Conservation (phyloP, 1,284 basidiomycete species). For the Ustilago esculenta region DNA sequence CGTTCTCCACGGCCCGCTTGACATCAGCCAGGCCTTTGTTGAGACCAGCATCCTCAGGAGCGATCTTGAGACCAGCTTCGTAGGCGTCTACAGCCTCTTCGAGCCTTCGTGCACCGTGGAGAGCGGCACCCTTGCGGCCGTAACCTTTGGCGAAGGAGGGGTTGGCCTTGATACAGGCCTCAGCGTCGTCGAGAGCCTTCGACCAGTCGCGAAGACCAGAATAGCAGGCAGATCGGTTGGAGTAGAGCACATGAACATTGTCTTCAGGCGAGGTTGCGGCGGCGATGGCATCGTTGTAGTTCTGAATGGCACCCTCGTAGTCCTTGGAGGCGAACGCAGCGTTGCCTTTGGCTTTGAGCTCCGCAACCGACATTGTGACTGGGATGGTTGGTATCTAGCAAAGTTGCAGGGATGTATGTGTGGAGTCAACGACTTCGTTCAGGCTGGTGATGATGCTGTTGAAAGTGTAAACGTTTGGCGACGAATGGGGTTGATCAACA, state of each 20-base stretch:
- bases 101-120: slow-evolving; percentile 82
- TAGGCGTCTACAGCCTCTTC: slow-evolving; percentile 85
- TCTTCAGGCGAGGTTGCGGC: slow-evolving; percentile 63
- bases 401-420: not conserved
- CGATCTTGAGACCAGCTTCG: slow-evolving; percentile 81
- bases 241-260: slow-evolving; percentile 81
- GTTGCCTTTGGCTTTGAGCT: slow-evolving; percentile 66
- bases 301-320: slow-evolving; percentile 59
- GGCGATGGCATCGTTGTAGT: slow-evolving; percentile 62
- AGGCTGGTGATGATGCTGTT: too few species aligned
- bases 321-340: slow-evolving; percentile 66
- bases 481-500: too few species aligned
- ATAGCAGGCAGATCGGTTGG: slow-evolving; percentile 90
- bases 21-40: slow-evolving; percentile 80
- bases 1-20: slow-evolving; percentile 45
- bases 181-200: slow-evolving; percentile 85
- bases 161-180: slow-evolving; percentile 78
- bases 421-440: not conserved
- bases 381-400: too few species aligned
- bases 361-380: slow-evolving; percentile 59
- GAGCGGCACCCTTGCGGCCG: slow-evolving; percentile 90
- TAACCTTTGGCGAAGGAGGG: slow-evolving; percentile 90
- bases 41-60: slow-evolving; percentile 79
- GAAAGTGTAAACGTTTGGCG: too few species aligned
- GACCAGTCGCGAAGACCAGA: slow-evolving; percentile 82